phyloP scores from a whole-genome alignment of 176 grass and related monocot species.

The Elymus sibiricus region DNA sequence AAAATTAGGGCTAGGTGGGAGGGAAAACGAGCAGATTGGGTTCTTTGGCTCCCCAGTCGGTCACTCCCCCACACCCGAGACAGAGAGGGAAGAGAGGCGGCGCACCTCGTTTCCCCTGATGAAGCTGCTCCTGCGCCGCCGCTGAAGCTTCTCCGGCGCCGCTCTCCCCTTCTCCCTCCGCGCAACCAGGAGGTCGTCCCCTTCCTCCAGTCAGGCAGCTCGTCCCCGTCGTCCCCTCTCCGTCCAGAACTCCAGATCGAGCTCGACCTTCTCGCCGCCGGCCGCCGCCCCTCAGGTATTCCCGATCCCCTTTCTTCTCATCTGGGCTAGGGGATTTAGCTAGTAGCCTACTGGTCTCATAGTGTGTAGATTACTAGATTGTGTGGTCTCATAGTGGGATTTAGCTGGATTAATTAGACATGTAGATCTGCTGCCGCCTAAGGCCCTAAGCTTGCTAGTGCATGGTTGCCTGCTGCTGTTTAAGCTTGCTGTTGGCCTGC shows the following conservation, averaged over 20 bases:
- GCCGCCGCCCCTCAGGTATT: not conserved
- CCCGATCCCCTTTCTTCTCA: not conserved
- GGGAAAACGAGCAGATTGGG: not conserved
- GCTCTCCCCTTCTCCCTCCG: not conserved
- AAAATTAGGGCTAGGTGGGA: not conserved
- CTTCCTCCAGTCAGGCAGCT: not conserved
- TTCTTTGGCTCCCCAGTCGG: not conserved
- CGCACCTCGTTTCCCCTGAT: not conserved
- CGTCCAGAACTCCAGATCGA: not conserved
- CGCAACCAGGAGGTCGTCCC: too few species aligned
- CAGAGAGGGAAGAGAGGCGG: not conserved
- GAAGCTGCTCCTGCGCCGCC: not conserved
- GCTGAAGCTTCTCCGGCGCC: not conserved
- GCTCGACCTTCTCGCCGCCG: not conserved
- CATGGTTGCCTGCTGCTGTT: too few species aligned
- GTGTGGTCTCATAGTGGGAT: too few species aligned
- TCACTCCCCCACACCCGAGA: not conserved
- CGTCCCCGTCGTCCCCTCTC: not conserved
- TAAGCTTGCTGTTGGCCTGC: too few species aligned
- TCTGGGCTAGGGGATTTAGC: too few species aligned
- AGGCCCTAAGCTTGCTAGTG: too few species aligned
- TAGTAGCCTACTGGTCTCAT: too few species aligned
- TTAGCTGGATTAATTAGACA: too few species aligned
- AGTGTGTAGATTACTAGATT: too few species aligned
- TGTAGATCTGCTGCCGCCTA: too few species aligned